Evolutionary conservation across 192 early-diverging fungal genomes (phyloP).

Genomic region (Backusella circina): DNA sequence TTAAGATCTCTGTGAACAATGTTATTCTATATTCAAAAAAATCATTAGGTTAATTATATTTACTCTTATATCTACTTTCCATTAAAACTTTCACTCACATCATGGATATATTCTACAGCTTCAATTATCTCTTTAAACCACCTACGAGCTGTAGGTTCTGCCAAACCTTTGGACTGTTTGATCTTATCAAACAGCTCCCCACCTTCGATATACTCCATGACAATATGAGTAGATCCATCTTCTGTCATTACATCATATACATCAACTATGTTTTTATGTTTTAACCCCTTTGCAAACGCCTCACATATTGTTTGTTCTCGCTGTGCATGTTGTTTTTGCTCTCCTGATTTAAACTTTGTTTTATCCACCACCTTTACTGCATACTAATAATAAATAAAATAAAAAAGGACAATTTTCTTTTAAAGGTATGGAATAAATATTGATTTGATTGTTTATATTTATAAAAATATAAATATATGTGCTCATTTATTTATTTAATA

Average conservation of each 20-base stretch:
- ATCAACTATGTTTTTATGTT: constrained; percentile 54
- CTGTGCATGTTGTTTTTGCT: constrained; percentile 47
- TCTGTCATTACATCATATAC: constrained; percentile 50
- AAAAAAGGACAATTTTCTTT: neutral
- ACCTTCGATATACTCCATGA: constrained; percentile 57
- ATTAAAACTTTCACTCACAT: constrained; percentile 24
- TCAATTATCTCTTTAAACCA: constrained; percentile 54
- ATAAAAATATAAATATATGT: neutral
- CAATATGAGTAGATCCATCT: constrained; percentile 49
- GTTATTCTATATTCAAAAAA: constrained; percentile 38
- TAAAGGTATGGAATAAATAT: neutral
- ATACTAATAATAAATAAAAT: constrained; percentile 33
- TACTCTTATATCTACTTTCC: neutral
- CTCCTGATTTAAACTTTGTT: constrained; percentile 45
- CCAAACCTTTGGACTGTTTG: constrained; percentile 41
- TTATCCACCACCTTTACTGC: constrained; percentile 63
- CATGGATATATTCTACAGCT: constrained; percentile 51
- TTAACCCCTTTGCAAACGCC: constrained; percentile 26
- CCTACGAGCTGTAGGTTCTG: constrained; percentile 42
- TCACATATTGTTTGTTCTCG: constrained; percentile 47
- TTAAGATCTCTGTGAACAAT: constrained; percentile 62
- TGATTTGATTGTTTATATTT: neutral
- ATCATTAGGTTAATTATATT: neutral
- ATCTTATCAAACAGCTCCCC: constrained; percentile 60
- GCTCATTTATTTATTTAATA: neutral